These are phyloP conservation scores for Blastomyces emzantsi DNA, from an alignment of 2,329 filamentous ascomycete species.

Conservation along the genomic window DNA sequence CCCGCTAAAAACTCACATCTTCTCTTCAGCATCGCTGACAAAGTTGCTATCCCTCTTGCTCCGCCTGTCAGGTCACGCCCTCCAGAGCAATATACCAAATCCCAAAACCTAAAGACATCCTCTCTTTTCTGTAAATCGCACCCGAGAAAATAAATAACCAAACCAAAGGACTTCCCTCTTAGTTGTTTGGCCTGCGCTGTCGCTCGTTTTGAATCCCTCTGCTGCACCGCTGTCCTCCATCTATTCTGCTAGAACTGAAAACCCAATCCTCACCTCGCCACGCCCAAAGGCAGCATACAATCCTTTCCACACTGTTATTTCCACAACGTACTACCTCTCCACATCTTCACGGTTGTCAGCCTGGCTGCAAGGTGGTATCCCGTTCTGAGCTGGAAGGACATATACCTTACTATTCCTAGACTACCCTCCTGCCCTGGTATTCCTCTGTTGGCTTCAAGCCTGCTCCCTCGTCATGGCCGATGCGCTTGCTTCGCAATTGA, in stretches of 20 bases:
- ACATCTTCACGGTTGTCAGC: background rate
- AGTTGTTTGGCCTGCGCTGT: background rate
- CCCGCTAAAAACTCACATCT: background rate
- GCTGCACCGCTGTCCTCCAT: background rate
- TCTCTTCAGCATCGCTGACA: background rate
- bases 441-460: constrained; percentile 1
- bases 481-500: constrained; percentile 16
- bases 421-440: background rate
- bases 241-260: background rate
- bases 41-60: background rate
- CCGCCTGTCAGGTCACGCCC: no score
- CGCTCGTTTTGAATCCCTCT: background rate
- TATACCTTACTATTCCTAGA: background rate
- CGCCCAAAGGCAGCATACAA: background rate
- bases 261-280: background rate
- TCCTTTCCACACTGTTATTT: background rate
- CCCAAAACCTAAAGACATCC: background rate
- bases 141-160: background rate
- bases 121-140: background rate
- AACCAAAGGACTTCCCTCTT: background rate
- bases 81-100: background rate
- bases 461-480: constrained; percentile 18
- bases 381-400: background rate
- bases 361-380: constrained; percentile 1
- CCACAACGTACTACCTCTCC: background rate